Evolutionary conservation across 2,329 filamentous ascomycete genomes (phyloP).

Genomic region (Neonectria ditissima): DNA sequence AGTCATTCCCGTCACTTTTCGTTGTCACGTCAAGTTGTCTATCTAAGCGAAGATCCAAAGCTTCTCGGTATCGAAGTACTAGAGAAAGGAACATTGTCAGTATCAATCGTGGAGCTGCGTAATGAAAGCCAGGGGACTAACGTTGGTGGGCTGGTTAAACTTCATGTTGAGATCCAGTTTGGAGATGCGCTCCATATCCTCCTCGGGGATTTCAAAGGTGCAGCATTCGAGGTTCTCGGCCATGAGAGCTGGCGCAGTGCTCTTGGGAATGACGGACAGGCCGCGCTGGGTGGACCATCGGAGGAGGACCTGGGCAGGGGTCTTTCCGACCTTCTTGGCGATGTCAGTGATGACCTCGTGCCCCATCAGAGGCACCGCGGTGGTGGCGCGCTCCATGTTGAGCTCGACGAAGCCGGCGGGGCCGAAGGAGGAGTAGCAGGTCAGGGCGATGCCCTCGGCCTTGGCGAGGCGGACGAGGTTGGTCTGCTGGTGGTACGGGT

Average conservation of each 20-base stretch:
- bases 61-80: conserved; percentile 68
- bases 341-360: conserved; percentile 73
- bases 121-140: conserved; percentile 55
- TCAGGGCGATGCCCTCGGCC: conserved; percentile 77
- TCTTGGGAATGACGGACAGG: conserved; percentile 86
- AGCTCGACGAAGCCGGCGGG: conserved; percentile 84
- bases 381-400: conserved; percentile 67
- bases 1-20: conserved; percentile 35
- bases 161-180: conserved; percentile 74
- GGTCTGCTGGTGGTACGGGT: conserved; percentile 85
- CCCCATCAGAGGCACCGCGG: conserved; percentile 78
- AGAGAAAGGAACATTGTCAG: conserved; percentile 26
- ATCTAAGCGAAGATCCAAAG: conserved; percentile 69
- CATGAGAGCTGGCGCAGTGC: conserved; percentile 65
- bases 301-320: conserved; percentile 83
- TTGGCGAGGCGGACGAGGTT: conserved; percentile 77
- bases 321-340: conserved; percentile 77
- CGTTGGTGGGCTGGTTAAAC: conserved; percentile 82
- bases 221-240: conserved; percentile 75
- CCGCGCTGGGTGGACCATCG: conserved; percentile 89
- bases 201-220: conserved; percentile 72
- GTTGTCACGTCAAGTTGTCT: conserved; percentile 31
- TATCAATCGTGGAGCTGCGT: not conserved
- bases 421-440: conserved; percentile 87
- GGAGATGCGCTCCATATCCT: conserved; percentile 75